phyloP scores from a whole-genome alignment of 2,329 filamentous ascomycete species.

The Zalaria sp. region DNA sequence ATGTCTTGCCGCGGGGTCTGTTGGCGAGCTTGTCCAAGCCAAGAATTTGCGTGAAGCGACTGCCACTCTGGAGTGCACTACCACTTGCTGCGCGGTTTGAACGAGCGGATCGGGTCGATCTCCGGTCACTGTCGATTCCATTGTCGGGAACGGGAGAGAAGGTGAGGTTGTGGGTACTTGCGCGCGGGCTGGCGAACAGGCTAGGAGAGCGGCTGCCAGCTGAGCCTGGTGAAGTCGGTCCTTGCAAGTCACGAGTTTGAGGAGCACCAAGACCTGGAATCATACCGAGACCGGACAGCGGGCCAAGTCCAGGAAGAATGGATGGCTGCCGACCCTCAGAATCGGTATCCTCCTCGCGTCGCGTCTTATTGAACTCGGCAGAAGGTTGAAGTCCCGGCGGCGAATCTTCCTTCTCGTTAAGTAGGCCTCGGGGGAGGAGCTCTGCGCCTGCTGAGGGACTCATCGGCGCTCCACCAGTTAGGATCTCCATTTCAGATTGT shows the following conservation, averaged over 20 bases:
- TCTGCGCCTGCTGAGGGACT: constrained; percentile 59
- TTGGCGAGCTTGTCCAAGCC: constrained; percentile 39
- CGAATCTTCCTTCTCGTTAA: constrained; percentile 16
- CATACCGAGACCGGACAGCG: constrained; percentile 25
- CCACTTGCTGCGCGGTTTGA: constrained; percentile 31
- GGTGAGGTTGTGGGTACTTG: constrained; percentile 35
- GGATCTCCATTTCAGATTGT: constrained; percentile 47
- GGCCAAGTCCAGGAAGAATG: constrained; percentile 18
- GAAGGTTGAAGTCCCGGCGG: not conserved
- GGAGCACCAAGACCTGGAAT: constrained; percentile 15
- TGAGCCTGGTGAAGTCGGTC: constrained; percentile 29
- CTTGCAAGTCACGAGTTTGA: constrained; percentile 7
- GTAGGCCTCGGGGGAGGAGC: constrained; percentile 54
- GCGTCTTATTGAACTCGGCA: constrained; percentile 1
- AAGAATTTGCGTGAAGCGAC: constrained; percentile 46
- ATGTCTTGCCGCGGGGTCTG: constrained; percentile 46
- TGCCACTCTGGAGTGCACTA: constrained; percentile 24
- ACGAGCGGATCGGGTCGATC: constrained; percentile 34
- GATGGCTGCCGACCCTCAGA: constrained; percentile 6
- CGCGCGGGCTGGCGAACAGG: constrained; percentile 32
- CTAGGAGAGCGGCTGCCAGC: constrained; percentile 28
- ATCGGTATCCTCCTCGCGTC: constrained; percentile 14
- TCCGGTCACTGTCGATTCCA: constrained; percentile 27
- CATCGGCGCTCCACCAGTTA: constrained; percentile 54
- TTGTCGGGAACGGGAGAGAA: constrained; percentile 26